Conservation (phyloP, 371 early-diverging fungal species). For the Coemansia linderi region DNA sequence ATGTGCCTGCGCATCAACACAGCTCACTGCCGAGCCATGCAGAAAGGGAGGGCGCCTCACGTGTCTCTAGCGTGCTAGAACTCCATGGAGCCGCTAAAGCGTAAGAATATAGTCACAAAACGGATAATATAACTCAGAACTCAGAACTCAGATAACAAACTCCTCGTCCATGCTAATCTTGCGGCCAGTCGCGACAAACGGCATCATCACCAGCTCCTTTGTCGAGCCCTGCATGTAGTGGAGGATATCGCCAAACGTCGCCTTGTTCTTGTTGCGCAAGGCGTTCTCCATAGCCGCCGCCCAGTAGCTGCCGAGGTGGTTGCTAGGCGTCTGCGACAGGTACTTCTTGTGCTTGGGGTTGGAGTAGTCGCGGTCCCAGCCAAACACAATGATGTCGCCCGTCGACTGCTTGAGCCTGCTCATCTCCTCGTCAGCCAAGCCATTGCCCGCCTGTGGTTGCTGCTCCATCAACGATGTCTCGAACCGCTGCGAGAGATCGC, state of each 20-base stretch:
- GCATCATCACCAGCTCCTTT: constrained; percentile 37
- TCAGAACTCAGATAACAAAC: constrained; percentile 21
- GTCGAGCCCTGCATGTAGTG: constrained; percentile 28
- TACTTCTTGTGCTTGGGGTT: constrained; percentile 38
- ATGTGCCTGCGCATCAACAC: constrained; percentile 1
- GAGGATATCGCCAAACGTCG: constrained; percentile 40
- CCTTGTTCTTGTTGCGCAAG: constrained; percentile 16
- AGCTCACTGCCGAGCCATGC: constrained; percentile 3
- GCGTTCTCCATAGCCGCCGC: constrained; percentile 42
- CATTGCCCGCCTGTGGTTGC: constrained; percentile 5
- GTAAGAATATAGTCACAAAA: background rate
- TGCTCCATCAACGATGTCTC: constrained; percentile 34
- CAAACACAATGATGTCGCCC: constrained; percentile 47
- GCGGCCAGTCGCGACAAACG: constrained; percentile 46
- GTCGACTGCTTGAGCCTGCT: constrained; percentile 22
- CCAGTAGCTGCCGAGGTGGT: constrained; percentile 45
- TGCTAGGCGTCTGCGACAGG: constrained; percentile 44
- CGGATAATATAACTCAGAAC: background rate
- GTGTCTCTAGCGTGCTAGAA: background rate
- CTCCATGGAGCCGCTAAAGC: background rate
- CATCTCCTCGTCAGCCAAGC: constrained; percentile 14
- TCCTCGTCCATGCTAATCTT: constrained; percentile 40
- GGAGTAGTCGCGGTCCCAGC: constrained; percentile 49
- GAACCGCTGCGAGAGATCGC: constrained; percentile 43
- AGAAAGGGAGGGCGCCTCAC: background rate